Conservation (phyloP, 1,139 yeast genomes). For the Kazachstania sp. region DNA sequence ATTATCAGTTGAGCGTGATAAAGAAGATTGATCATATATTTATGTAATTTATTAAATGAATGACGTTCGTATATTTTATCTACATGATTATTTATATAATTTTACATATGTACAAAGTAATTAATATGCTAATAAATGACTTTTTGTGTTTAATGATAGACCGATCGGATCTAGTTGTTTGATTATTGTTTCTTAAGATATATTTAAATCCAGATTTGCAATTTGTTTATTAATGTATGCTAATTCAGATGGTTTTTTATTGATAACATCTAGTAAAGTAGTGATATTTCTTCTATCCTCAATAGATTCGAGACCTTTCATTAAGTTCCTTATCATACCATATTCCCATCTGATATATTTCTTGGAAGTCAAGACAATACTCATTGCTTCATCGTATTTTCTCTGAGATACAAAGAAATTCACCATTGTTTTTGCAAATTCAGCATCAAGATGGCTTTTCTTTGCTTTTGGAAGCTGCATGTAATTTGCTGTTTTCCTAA, state of each 20-base stretch:
- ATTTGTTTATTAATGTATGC: slow-evolving; percentile 13
- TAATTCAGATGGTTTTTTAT: slow-evolving; percentile 16
- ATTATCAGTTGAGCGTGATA: not conserved
- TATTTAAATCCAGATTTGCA: slow-evolving; percentile 7
- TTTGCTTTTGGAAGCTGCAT: slow-evolving; percentile 33
- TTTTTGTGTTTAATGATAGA: not conserved
- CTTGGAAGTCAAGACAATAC: slow-evolving; percentile 56
- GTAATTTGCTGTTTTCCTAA: slow-evolving; percentile 48
- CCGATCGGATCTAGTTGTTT: too few species aligned
- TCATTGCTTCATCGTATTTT: slow-evolving; percentile 56
- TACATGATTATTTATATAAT: not conserved
- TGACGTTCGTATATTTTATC: not conserved
- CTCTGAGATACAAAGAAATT: slow-evolving; percentile 21
- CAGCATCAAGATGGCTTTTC: slow-evolving; percentile 44
- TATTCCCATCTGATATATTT: slow-evolving; percentile 68
- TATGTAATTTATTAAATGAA: not conserved
- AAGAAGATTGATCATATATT: not conserved
- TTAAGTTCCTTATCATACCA: slow-evolving; percentile 43
- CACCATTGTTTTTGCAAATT: slow-evolving; percentile 27
- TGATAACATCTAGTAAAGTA: slow-evolving; percentile 21
- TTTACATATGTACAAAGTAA: not conserved
- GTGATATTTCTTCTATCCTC: slow-evolving; percentile 40
- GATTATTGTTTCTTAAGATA: not conserved
- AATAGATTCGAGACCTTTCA: slow-evolving; percentile 40
- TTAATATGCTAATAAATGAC: not conserved